phyloP scores from a whole-genome alignment of 805 yeast species.

The Metschnikowia cubensis region DNA sequence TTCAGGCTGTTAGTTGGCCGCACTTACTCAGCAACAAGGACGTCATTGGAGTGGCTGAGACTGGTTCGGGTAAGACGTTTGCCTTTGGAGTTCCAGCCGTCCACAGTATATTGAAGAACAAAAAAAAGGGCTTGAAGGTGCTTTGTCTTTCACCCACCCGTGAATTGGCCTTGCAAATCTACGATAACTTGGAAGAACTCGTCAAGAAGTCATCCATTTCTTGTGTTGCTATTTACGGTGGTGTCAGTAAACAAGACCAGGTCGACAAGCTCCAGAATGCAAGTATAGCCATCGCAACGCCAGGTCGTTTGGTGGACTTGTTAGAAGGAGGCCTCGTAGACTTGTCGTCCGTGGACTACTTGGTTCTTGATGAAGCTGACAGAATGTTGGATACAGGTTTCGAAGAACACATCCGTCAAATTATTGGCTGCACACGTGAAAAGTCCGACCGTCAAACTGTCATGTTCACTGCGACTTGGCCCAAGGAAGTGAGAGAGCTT shows the following conservation, averaged over 20 bases:
- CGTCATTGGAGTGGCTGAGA: conserved; percentile 96
- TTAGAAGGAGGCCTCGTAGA: conserved; percentile 82
- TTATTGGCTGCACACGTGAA: conserved; percentile 57
- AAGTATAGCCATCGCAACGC: conserved; percentile 90
- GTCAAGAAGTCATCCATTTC: conserved; percentile 58
- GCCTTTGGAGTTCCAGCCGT: conserved; percentile 98
- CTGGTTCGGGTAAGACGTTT: conserved; percentile 96
- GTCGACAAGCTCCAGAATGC: conserved; percentile 61
- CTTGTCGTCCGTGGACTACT: conserved; percentile 62
- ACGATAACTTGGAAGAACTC: conserved; percentile 70
- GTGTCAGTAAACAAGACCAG: conserved; percentile 94
- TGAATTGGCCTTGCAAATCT: conserved; percentile 92
- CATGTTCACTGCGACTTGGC: conserved; percentile 99
- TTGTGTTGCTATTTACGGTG: conserved; percentile 91
- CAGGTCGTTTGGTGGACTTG: conserved; percentile 93
- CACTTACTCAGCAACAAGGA: conserved; percentile 72
- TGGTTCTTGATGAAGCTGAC: conserved; percentile 96
- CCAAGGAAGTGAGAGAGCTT: conserved; percentile 93
- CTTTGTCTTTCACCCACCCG: conserved; percentile 94
- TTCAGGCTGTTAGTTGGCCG: conserved; percentile 95
- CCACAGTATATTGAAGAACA: conserved; percentile 51
- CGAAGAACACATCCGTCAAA: conserved; percentile 89
- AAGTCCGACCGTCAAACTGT: conserved; percentile 71
- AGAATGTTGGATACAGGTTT: conserved; percentile 98
- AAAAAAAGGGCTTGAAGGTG: conserved; percentile 58